Base-by-base conservation (phyloP, 441 rosid species). In the Iberis amara region DNA sequence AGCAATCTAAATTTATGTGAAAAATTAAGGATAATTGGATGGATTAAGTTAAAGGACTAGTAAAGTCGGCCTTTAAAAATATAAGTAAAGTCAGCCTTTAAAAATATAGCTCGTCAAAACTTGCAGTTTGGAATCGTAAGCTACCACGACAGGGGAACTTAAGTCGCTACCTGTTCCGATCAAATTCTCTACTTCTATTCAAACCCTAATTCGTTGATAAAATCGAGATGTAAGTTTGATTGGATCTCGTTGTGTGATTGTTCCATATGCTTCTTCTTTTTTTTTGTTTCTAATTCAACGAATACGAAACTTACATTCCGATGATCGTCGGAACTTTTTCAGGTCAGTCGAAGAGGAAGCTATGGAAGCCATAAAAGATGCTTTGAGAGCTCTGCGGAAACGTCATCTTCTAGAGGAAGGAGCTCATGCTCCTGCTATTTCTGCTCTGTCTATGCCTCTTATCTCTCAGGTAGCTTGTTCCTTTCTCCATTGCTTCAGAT, bases 361-460 rank as follows among this genome's bases (percentile, higher is more conserved):
- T 9, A 68, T 50, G 66, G 85, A 76, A 47, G 91, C 94, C 6
- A 79, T 91, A 47, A 80, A 72, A 59, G 94, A 88, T 52, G 96
- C 98, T 21, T 57, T 88, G 53, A 79, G 79, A 73, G 87, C 96
- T 55, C 56, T 91, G 23, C 71, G 83, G 70, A 82, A 74, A 66
- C 89, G 96, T 62, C 95, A 88, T 79, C 79, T 80, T 67, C 66
- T 80, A 0, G 98, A 91, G 66, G 96, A 88, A 82, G 89, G 83
- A 40, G 96, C 96, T 74, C 96, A 88, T 75, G 77, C 78, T 49
- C 89, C 98, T 7, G 94, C 95, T 21, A 47, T 58, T 52, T 65
- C 67, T 30, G 96, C 98, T 59, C 91, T 91, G 66, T 78, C 94
- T 31, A 65, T 56, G 51, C 98, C 98, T n/a, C 55, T 91, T 40